A percentile compares a stretch with the other conserved stretches of the same genome.
phyloP scores from a whole-genome alignment of 768 basidiomycete genomes.

The Macrocybe gigantea region DNA sequence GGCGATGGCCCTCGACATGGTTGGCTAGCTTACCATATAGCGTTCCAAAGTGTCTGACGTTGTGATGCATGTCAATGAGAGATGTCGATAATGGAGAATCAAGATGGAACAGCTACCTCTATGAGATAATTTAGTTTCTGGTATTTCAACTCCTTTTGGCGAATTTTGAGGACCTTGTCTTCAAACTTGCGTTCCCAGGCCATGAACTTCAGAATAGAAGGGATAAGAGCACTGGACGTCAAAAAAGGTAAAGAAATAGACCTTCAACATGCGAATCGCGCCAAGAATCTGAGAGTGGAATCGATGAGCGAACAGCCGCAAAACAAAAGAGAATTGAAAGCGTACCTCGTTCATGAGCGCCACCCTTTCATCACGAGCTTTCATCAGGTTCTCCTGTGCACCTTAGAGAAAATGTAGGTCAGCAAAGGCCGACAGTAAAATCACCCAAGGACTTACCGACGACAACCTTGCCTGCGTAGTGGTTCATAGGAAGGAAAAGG shows the following conservation, averaged over 20 bases:
- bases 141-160: constrained; percentile 77
- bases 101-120: constrained; percentile 40
- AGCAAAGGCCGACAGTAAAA: neutral
- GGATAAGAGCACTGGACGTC: neutral
- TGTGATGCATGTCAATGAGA: neutral
- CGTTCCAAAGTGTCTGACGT: constrained; percentile 37
- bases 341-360: constrained; percentile 78
- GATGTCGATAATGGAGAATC: neutral
- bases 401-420: constrained; percentile 9
- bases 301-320: too few relatives aligned
- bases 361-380: constrained; percentile 85
- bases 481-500: constrained; percentile 72
- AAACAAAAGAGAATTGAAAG: neutral
- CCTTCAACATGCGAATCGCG: constrained; percentile 87
- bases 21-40: constrained; percentile 30
- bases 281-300: constrained; percentile 57
- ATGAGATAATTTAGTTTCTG: constrained; percentile 85
- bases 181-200: constrained; percentile 92
- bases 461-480: constrained; percentile 77
- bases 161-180: constrained; percentile 59
- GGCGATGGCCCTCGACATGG: neutral
- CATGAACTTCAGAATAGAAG: constrained; percentile 61
- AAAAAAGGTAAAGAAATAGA: constrained; percentile 9
- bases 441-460: constrained; percentile 26
- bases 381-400: constrained; percentile 86